Conservation (phyloP, 1,284 basidiomycete species). For the Pulveroboletus sp. region DNA sequence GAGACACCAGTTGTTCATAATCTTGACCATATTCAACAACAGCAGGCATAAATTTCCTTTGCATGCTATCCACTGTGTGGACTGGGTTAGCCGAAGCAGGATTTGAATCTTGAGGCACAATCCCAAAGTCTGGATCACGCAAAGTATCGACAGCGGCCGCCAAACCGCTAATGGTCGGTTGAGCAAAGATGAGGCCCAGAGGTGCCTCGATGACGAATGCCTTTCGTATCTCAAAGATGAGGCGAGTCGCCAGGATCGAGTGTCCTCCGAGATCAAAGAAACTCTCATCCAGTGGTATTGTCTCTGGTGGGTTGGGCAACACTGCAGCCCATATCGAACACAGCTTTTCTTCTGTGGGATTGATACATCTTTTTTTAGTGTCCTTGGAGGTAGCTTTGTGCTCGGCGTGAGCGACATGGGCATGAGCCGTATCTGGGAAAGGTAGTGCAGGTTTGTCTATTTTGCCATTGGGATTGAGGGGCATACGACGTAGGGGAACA, state of each 20-base stretch:
- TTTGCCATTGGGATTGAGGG: constrained; percentile 98
- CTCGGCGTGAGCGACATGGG: constrained; percentile 40
- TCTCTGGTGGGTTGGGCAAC: constrained; percentile 76
- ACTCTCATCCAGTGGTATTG: constrained; percentile 87
- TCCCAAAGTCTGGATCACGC: constrained; percentile 78
- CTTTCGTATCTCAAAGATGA: constrained; percentile 97
- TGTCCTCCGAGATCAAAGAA: constrained; percentile 99
- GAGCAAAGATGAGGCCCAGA: constrained; percentile 89
- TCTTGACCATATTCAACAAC: constrained; percentile 77
- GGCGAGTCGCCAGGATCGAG: constrained; percentile 94
- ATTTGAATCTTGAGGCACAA: constrained; percentile 45
- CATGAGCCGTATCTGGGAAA: constrained; percentile 95
- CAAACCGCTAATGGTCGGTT: constrained; percentile 84
- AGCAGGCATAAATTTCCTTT: constrained; percentile 19
- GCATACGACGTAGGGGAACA: constrained; percentile 93
- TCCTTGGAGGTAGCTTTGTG: constrained; percentile 30
- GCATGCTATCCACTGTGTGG: constrained; percentile 17
- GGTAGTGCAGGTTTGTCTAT: constrained; percentile 98
- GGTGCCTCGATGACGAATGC: constrained; percentile 90
- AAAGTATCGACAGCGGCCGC: constrained; percentile 78
- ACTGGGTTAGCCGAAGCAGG: constrained; percentile 17
- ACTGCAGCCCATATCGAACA: constrained; percentile 81
- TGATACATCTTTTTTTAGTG: constrained; percentile 39
- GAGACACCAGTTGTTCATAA: constrained; percentile 59
- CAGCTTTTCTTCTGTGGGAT: constrained; percentile 78